Conservation (phyloP, 148 eudicot species). For the Rhododendron mucronatum region DNA sequence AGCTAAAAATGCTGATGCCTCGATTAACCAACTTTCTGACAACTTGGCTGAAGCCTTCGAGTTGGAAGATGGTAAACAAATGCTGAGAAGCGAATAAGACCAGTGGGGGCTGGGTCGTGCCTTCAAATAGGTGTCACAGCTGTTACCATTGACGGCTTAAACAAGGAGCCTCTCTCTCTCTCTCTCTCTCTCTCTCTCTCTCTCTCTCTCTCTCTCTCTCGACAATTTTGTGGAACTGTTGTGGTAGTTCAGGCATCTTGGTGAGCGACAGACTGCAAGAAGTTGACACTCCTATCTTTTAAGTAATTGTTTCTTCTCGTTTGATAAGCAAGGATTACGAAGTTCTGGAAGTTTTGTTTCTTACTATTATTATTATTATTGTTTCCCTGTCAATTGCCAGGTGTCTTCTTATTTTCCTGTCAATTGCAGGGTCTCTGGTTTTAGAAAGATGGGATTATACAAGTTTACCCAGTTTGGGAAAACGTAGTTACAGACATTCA, state of each 20-base stretch:
- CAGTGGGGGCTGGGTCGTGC: conserved; percentile 1
- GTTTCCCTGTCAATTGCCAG: not conserved
- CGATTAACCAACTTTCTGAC: conserved; percentile 54
- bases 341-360: not conserved
- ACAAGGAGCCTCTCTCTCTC: too few species aligned
- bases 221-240: too few species aligned
- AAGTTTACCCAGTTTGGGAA: conserved; percentile 12
- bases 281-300: not conserved
- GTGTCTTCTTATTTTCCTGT: not conserved
- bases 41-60: conserved; percentile 60
- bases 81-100: conserved; percentile 22
- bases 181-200: too few species aligned
- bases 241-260: not conserved
- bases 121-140: not conserved
- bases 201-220: too few species aligned
- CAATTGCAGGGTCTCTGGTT: not conserved
- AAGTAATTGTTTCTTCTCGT: not conserved
- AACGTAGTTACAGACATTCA: not conserved
- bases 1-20: conserved; percentile 28
- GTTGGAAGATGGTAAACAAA: conserved; percentile 52
- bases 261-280: not conserved
- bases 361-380: too few species aligned
- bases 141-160: not conserved
- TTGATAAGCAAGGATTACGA: not conserved
- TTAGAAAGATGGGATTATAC: not conserved